Conservation (phyloP, 257 asterid species). For the Solanum okadae region DNA sequence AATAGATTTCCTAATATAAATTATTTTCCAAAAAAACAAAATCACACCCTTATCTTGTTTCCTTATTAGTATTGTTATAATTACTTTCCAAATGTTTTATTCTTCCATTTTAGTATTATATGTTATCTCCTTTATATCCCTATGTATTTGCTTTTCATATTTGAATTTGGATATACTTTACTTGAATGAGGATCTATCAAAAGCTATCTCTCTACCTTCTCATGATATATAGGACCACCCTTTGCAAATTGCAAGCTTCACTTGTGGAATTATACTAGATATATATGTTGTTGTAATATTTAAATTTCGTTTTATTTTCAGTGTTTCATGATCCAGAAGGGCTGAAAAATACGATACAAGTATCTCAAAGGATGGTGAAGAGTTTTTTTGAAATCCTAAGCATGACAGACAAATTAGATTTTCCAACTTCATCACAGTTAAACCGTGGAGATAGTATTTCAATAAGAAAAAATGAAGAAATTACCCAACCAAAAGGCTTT, state of each 20-base stretch:
- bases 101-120: neutral
- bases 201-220: neutral
- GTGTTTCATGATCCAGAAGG: slow-evolving; percentile 38
- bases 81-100: neutral
- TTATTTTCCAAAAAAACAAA: neutral
- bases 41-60: neutral
- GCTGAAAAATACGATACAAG: slow-evolving; percentile 30
- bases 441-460: slow-evolving; percentile 40
- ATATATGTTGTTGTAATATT: neutral
- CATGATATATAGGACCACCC: neutral
- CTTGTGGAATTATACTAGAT: neutral
- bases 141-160: neutral
- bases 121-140: neutral
- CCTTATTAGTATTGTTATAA: neutral
- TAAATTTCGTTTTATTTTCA: neutral
- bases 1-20: neutral
- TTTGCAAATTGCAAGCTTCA: neutral
- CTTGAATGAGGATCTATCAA: neutral
- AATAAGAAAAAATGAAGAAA: slow-evolving; percentile 17
- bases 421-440: slow-evolving; percentile 20
- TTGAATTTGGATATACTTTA: neutral
- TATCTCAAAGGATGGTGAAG: slow-evolving; percentile 61
- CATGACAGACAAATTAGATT: slow-evolving; percentile 35
- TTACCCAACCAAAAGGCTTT: slow-evolving; percentile 32
- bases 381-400: slow-evolving; percentile 38